phyloP scores from a whole-genome alignment of 805 yeast species.

The Metschnikowia lunata region DNA sequence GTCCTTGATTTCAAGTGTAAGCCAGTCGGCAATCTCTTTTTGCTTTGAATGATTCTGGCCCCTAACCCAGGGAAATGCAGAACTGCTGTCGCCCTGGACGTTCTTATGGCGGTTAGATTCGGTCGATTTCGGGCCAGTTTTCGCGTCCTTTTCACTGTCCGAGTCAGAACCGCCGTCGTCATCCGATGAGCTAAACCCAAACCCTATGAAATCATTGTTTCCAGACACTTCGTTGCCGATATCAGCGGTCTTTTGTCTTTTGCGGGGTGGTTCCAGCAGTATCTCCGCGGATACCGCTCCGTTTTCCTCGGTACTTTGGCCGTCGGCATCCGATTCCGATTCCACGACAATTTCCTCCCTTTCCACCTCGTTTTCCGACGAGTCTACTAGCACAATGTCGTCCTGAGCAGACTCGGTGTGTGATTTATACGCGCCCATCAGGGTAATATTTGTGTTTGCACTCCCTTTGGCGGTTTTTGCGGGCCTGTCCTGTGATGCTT shows the following conservation, averaged over 20 bases:
- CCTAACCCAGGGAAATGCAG: conserved; percentile 68
- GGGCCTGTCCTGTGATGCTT: too few relatives aligned
- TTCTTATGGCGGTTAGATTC: conserved; percentile 27
- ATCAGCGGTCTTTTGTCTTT: conserved; percentile 12
- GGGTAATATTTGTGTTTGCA: too few relatives aligned
- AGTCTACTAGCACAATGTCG: conserved; percentile 31
- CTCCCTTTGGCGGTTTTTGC: too few relatives aligned
- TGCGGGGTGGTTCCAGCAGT: conserved; percentile 5
- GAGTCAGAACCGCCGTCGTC: conserved; percentile 14
- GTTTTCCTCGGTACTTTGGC: background rate
- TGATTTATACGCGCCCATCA: too few relatives aligned
- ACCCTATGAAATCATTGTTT: conserved; percentile 52
- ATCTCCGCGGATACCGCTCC: background rate
- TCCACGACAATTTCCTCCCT: conserved; percentile 19
- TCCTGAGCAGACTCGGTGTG: background rate
- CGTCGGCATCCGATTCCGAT: conserved; percentile 15
- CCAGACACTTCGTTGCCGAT: conserved; percentile 35
- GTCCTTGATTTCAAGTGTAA: conserved; percentile 79
- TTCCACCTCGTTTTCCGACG: conserved; percentile 21
- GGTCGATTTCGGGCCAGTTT: conserved; percentile 35
- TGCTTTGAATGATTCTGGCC: conserved; percentile 74
- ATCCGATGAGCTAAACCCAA: conserved; percentile 48
- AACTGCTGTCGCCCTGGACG: conserved; percentile 18
- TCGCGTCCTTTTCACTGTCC: conserved; percentile 18
- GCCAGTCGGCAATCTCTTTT: conserved; percentile 79